Base-by-base conservation (phyloP, 2,329 filamentous ascomycete genomes). In the Paecilomyces niveus region DNA sequence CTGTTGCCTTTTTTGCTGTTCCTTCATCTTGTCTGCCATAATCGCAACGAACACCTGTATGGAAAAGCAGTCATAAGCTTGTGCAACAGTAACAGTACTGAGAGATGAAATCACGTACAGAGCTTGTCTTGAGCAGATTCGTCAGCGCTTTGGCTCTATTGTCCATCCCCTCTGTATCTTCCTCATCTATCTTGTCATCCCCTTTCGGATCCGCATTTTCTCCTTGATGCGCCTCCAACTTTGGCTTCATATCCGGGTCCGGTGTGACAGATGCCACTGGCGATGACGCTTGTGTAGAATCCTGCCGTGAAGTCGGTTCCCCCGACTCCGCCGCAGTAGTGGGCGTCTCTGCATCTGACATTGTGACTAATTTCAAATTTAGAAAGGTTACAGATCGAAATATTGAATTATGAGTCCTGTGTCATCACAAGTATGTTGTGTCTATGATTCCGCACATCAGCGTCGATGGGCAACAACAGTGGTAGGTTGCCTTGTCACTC, bases 1-100 rank as follows among this genome's bases (percentile, higher is more conserved):
- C 59, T 77, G 74, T 54, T 79, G 77, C 55, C 74, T 75, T 55
- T 65, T 68, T 60, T 75, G 69, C 59, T 75, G 71, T 33, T 72
- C 68, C 60, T 78, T 78, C 77, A 79, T 79, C 59, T 77, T 78
- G 54, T 79, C 77, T 22, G 76, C 76, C 77, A 79, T 79, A 35
- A 79, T 79, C 2, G 77, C 75, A 13, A 78, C 77, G 57, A 79
- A 79, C 1, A 79, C 77, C 74, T 77, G 58, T 11, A 55, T 10
- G 15, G 18, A 24, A 57, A 15, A 11, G 56, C 61, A 18, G 54
- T 53, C 57, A n/a, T 55, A 32, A 63, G 53, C 24, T 55, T 54
- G 32, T 51, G 13, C 26, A 26, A 15, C 22, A 29, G 39, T 18
- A 22, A n/a, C 8, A 50, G 18, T 9, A 7, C 52, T 6, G 32